Base-by-base conservation (phyloP, 805 yeast species). In the Phaffomyces antillensis region DNA sequence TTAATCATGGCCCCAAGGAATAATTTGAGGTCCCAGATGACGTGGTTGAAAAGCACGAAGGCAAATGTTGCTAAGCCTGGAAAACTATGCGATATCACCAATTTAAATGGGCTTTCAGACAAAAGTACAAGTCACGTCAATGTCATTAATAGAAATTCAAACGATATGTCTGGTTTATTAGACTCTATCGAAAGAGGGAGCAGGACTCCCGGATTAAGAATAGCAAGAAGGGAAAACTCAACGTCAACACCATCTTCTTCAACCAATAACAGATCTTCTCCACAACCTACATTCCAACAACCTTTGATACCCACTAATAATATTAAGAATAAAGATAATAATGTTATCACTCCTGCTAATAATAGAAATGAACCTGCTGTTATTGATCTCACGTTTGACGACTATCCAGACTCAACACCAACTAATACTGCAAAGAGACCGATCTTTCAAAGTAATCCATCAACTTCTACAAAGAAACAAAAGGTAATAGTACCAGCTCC, bases 371-470 rank as follows among this genome's bases (percentile, higher is more conserved):
- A 20, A 4, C 38, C 51, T 2, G 49, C 55, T 13, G 49, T 59
- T 8, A 57, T 56, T 15, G 65, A 61, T 40, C 39, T 58, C 13
- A 59, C 62, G 8, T 55, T 52, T 42, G 64, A 59, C 17, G 62
- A 54, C 9, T 49, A 52, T 5, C 37, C 41, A 4, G 37, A 10
- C 1, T 10, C 44, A 5, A 42, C 44, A 31, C 38, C 40, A 10
- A 11, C 26, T 28, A 33, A 34, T 13, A 30, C 24, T 26, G 38
- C 39, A 36, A 31, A 40, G 17, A 11, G 16, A 26, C 11, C 37
- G 10, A 17, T 31, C n/a, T 16, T 9, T 25, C 18, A 26, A 5
- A 23, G n/a, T 12, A 32, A 32, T 4, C 20, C 20, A 23, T 26
- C 44, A 32, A 32, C 18, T 20, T 20, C 23, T 13, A 44, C 45